These are phyloP conservation scores for Leishmania gerbilli DNA, from an alignment of 208 protist species.

Conservation along the genomic window DNA sequence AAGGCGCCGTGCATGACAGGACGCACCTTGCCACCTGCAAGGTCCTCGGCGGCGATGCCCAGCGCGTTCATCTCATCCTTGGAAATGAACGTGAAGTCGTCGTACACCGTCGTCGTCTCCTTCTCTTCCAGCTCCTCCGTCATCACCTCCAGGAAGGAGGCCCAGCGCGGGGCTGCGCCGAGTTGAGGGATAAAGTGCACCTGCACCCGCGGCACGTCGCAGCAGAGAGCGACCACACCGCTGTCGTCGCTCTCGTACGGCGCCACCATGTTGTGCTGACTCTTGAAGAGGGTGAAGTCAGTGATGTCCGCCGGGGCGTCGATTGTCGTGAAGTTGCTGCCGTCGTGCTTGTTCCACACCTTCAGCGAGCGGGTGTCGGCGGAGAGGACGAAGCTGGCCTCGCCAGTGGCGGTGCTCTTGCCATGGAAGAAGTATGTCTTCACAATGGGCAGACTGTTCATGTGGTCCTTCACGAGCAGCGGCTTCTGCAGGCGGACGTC, in stretches of 20 bases:
- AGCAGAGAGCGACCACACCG: constrained; percentile 91
- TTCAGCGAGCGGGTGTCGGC: constrained; percentile 93
- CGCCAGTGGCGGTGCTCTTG: constrained; percentile 73
- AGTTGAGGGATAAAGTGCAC: constrained; percentile 97
- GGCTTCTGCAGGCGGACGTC: constrained; percentile 87
- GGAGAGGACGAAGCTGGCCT: constrained; percentile 71
- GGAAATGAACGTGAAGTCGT: constrained; percentile 98
- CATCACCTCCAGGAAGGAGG: constrained; percentile 96
- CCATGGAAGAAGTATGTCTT: constrained; percentile 93
- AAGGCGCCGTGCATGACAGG: constrained; percentile 99
- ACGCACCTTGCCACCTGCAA: constrained; percentile 93
- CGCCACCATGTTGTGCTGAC: constrained; percentile 79
- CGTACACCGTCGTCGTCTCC: constrained; percentile 90
- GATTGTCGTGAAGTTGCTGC: constrained; percentile 87
- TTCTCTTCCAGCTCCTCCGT: constrained; percentile 94
- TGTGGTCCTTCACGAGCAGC: constrained; percentile 95
- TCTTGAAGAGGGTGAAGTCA: constrained; percentile 86
- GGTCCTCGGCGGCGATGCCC: constrained; percentile 79
- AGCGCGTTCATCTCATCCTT: constrained; percentile 92
- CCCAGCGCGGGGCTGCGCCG: constrained; percentile 97
- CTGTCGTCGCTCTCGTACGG: constrained; percentile 84
- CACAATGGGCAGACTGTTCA: constrained; percentile 94
- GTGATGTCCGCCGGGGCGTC: constrained; percentile 84
- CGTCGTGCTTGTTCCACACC: constrained; percentile 93
- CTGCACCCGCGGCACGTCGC: constrained; percentile 92